Evolutionary conservation across 2,329 filamentous ascomycete species (phyloP).

Genomic region (Fusarium tuaranense): DNA sequence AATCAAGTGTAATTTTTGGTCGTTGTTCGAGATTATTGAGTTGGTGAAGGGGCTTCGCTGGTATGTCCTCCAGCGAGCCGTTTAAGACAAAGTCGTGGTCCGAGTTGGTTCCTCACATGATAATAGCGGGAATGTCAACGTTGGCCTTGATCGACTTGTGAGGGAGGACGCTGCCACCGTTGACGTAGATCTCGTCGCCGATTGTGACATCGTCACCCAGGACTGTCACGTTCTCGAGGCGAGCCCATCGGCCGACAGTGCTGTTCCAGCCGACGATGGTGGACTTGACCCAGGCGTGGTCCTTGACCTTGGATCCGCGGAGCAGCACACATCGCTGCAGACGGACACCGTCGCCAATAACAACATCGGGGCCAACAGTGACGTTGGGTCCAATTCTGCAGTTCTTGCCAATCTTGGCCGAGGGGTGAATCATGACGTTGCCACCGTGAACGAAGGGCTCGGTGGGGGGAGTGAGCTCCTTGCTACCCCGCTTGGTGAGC

Average conservation of each 20-base stretch:
- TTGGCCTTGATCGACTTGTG: conserved; percentile 99
- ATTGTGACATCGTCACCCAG: conserved; percentile 98
- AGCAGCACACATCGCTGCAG: conserved; percentile 94
- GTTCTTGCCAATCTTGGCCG: conserved; percentile 97
- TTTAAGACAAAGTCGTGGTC: conserved; percentile 6
- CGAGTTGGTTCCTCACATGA: conserved; percentile 66
- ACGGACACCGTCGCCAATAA: conserved; percentile 92
- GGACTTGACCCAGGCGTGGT: conserved; percentile 99
- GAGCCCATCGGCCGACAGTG: conserved; percentile 93
- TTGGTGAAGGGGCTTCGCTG: conserved; percentile 22
- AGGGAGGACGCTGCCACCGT: conserved; percentile 92
- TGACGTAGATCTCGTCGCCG: conserved; percentile 98
- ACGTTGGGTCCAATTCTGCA: conserved; percentile 98
- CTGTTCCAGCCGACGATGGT: conserved; percentile 99
- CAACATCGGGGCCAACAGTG: conserved; percentile 91
- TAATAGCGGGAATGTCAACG: conserved; percentile 82
- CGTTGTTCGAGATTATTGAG: conserved; percentile 35
- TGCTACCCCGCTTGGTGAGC: conserved; percentile 88
- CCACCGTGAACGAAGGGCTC: conserved; percentile 90
- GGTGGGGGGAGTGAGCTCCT: conserved; percentile 78
- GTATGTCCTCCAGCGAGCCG: conserved; percentile 39
- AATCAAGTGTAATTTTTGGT: conserved; percentile 28
- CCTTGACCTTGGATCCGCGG: conserved; percentile 92
- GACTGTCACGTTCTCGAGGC: conserved; percentile 97
- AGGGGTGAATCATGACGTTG: conserved; percentile 94